Evolutionary conservation across 2,329 filamentous ascomycete species (phyloP), one percentile per base, ranked within the genome.

Genomic region (Cladosporium oxysporum): DNA sequence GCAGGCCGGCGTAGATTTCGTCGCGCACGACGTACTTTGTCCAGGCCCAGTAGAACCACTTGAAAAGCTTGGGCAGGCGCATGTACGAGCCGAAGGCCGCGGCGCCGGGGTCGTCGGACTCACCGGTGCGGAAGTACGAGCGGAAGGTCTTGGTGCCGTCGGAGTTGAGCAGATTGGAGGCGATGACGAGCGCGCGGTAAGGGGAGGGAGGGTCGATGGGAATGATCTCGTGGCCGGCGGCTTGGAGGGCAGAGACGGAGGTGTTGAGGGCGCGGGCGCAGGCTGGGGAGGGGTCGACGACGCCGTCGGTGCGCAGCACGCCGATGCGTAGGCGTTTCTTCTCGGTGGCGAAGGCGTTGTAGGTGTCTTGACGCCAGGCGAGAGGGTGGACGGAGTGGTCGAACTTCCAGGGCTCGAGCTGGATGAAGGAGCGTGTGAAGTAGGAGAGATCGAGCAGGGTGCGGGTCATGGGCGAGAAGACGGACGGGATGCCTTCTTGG

Each of bases 391-490:
- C 91, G 0, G 87, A 90, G 71, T 92, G 89, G 75, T 97, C 93
- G 74, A 96, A 96, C 66, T 86, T 89, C 93, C 93, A 97, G 0
- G 93, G 92, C 78, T 91, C 83, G 88, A 95, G 94, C 60, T 86
- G 81, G 64, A 97, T 86, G 64, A 97, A 81, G 8, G 88, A 86
- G 62, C 88, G 87, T 3, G 91, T 91, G 77, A 97, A 97, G 79
- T 96, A 97, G 0, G 85, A 85, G 67, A 97, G 80, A 74, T 97
- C 93, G 69, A 88, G 86, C 66, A 97, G 79, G 0, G 93, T 97
- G 62, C 93, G 86, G 2, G 93, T 87, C 94, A 98, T 97, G 5
- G 93, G 93, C 66, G 91, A 94, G 79, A 93, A 97, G 23, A 97
- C 92, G 69, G 90, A 91, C 0, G 92, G 88, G 35, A 97, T 88